Evolutionary conservation across 495 filamentous ascomycete genomes (phyloP).

Genomic region (Haplographium delicatum): DNA sequence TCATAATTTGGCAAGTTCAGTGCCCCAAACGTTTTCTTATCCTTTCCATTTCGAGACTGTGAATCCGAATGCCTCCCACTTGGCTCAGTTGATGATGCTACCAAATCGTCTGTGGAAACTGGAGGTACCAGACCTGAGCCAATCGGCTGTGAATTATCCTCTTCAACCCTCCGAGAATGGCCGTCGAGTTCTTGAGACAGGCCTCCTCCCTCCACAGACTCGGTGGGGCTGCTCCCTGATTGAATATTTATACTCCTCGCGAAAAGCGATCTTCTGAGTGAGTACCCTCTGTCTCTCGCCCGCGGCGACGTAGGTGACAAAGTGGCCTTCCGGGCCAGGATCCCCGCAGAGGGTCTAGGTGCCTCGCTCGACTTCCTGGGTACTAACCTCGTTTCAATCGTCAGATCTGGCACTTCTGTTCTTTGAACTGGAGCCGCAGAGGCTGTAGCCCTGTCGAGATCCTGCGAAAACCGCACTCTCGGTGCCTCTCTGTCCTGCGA

Average conservation of each 20-base stretch:
- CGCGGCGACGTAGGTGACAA: conserved; percentile 14
- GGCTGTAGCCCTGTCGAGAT: conserved; percentile 16
- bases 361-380: conserved; percentile 7
- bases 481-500: conserved; percentile 4
- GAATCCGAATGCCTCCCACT: background rate
- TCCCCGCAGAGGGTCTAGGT: background rate
- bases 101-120: conserved; percentile 1
- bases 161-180: no score
- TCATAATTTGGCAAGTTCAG: conserved; percentile 20
- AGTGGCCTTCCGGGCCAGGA: background rate
- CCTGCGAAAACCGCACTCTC: conserved; percentile 22
- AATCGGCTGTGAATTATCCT: no score
- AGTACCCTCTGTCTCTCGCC: conserved; percentile 25
- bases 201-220: conserved; percentile 9
- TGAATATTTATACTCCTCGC: conserved; percentile 14
- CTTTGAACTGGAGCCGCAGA: background rate
- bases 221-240: conserved; percentile 14
- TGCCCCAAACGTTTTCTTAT: conserved; percentile 18
- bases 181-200: background rate
- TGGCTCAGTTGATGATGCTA: background rate
- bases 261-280: conserved; percentile 22
- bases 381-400: conserved; percentile 9
- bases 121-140: no score
- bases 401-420: conserved; percentile 2
- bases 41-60: conserved; percentile 1